Conservation (phyloP, 2,329 filamentous ascomycete species). For the Aspergillus hiratsukae region DNA sequence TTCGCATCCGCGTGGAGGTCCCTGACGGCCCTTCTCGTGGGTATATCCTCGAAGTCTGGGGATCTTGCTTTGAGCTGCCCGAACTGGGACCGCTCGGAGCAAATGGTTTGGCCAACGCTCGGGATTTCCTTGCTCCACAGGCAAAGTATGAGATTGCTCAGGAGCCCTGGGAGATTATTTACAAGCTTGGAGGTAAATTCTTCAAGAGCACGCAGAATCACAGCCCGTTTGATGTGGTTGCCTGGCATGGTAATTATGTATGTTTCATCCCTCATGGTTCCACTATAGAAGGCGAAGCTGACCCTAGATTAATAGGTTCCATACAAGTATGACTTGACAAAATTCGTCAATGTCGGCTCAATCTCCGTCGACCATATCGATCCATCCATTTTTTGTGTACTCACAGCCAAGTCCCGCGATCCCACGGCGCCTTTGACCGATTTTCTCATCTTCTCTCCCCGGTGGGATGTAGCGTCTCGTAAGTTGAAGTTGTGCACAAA, state of each 20-base stretch:
- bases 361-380: conserved; percentile 40
- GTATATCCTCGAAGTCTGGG: conserved; percentile 65
- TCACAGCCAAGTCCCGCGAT: conserved; percentile 38
- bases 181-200: conserved; percentile 59
- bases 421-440: conserved; percentile 32
- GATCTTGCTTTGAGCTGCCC: conserved; percentile 60
- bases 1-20: conserved; percentile 58
- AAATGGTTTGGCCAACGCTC: conserved; percentile 60
- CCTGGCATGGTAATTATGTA: conserved; percentile 65
- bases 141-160: conserved; percentile 55
- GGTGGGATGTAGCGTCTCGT: conserved; percentile 38
- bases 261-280: neutral
- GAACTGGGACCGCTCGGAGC: conserved; percentile 64
- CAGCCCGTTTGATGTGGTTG: conserved; percentile 66
- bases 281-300: neutral
- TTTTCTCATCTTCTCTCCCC: conserved; percentile 38
- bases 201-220: conserved; percentile 60
- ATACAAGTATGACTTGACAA: conserved; percentile 41
- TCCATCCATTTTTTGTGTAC: conserved; percentile 38
- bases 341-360: conserved; percentile 38
- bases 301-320: conserved; percentile 22
- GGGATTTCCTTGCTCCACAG: conserved; percentile 62
- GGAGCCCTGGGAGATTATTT: conserved; percentile 55
- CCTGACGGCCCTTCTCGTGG: conserved; percentile 59
- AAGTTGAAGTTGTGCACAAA: conserved; percentile 5